Evolutionary conservation across 805 yeast genomes (phyloP).

Genomic region (Metschnikowia kofuensis): DNA sequence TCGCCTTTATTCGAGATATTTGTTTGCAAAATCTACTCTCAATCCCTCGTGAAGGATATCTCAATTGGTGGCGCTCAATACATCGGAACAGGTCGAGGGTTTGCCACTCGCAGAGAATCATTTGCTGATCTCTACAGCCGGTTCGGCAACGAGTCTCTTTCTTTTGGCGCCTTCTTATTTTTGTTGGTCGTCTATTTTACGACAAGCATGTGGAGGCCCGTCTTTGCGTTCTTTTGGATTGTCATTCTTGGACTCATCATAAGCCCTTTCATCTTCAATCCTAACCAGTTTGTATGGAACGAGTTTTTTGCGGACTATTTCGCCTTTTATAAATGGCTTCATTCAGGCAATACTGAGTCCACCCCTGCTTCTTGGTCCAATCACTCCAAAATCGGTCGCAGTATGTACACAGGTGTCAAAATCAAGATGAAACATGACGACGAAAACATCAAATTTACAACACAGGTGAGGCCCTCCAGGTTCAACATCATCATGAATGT

Average conservation of each 20-base stretch:
- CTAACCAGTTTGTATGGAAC: constrained; percentile 95
- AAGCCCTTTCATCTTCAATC: constrained; percentile 94
- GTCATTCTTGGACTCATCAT: constrained; percentile 82
- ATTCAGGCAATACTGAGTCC: constrained; percentile 10
- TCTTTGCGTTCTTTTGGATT: constrained; percentile 96
- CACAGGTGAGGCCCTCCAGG: constrained; percentile 49
- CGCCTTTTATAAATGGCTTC: constrained; percentile 85
- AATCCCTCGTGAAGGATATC: constrained; percentile 67
- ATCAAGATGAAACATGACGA: constrained; percentile 17
- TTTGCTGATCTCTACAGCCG: constrained; percentile 71
- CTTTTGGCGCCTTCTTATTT: constrained; percentile 52
- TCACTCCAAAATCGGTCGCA: constrained; percentile 13
- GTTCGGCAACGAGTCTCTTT: constrained; percentile 76
- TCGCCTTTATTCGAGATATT: constrained; percentile 84
- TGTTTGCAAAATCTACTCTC: constrained; percentile 75
- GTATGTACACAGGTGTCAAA: constrained; percentile 16
- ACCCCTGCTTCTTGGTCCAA: constrained; percentile 12
- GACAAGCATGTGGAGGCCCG: constrained; percentile 85
- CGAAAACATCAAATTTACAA: constrained; percentile 40
- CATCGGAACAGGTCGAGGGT: constrained; percentile 84
- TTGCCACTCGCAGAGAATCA: constrained; percentile 77
- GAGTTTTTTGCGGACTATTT: constrained; percentile 96
- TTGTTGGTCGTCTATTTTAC: constrained; percentile 14
- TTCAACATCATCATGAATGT: constrained; percentile 41
- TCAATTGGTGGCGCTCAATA: constrained; percentile 85